Evolutionary conservation across 2,329 filamentous ascomycete genomes (phyloP), one percentile per base, ranked within the genome.

Genomic region (Aspergillus spinulosporus): DNA sequence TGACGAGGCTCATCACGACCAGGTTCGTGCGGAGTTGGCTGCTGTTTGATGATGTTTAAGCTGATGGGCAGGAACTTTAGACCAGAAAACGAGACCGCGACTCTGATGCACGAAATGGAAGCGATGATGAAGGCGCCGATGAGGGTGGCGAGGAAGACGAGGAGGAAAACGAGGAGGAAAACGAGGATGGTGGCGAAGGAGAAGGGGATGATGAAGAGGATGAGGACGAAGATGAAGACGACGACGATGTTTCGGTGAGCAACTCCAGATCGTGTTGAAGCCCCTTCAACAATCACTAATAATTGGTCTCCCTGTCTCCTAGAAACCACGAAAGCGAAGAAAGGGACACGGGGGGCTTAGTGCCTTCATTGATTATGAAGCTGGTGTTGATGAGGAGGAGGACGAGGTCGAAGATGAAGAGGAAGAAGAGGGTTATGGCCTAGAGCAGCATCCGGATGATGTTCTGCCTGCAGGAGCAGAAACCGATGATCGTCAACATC

Each of bases 291-390:
- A 32, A 12, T 44, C 8, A 3, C 56, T 69, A 58, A 67, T 60
- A 5, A 6, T 31, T 21, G 15, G 11, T 36, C 58, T 49, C 54
- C 56, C 43, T 49, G 8, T 62, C 53, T 34, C 65, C 34, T 12
- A 87, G 82, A 82, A 81, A 68, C 89, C 90, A 55, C 84, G 88
- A 66, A 97, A 97, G 76, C 89, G 92, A 56, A 77, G 82, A 69
- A 88, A 87, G 72, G 85, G 85, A 72, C 86, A 89, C 62, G 83
- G 84, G 4, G 34, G 34, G 62, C 85, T 90, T 61, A 90, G 90
- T 66, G 87, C 88, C 68, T 97, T 97, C 84, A 87, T 99, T 77
- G 94, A 99, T 85, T 90, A 93, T 68, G 94, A 99, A 81, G 94
- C 94, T 72, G 94, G 97, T 77, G 94, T 99, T 65, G 94, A 97